Conservation (phyloP, 2,329 filamentous ascomycete species). For the Nothophaeocryptopus gaeumannii region DNA sequence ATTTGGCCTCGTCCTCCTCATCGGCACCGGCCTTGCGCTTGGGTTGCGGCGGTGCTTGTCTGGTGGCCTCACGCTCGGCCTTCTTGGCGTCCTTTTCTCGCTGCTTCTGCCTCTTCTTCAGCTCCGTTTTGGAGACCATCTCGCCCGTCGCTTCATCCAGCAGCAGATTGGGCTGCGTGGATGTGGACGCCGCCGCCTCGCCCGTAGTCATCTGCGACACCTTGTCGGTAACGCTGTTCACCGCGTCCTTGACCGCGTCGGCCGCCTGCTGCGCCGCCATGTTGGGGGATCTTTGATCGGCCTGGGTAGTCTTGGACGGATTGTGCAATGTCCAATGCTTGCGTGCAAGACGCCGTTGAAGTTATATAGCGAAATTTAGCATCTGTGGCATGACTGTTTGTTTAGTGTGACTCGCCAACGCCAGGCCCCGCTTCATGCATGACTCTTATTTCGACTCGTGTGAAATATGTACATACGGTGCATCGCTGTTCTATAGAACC, state of each 20-base stretch:
- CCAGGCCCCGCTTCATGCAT: no score
- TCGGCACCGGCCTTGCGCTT: conserved; percentile 59
- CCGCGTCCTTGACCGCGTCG: conserved; percentile 38
- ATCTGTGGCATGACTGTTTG: no score
- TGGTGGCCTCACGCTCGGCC: conserved; percentile 74
- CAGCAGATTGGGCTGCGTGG: conserved; percentile 57
- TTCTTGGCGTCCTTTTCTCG: conserved; percentile 85
- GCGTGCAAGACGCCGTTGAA: no score
- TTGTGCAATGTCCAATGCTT: no score
- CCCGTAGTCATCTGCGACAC: conserved; percentile 35
- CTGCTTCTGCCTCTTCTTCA: conserved; percentile 95
- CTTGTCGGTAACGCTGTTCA: conserved; percentile 34
- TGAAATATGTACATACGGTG: no score
- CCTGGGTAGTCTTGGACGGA: no score
- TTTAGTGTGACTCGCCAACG: no score
- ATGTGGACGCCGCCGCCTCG: conserved; percentile 25
- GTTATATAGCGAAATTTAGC: no score
- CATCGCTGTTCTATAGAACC: no score
- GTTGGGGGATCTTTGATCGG: conserved; percentile 5
- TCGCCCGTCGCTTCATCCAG: conserved; percentile 94
- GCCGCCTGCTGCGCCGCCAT: conserved; percentile 37
- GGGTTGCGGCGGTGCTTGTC: conserved; percentile 56
- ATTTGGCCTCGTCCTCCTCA: conserved; percentile 66
- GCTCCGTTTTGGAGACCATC: conserved; percentile 56
- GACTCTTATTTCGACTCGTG: no score